Evolutionary conservation across 192 early-diverging fungal genomes (phyloP).

Genomic region (Rhizophagus clarus): DNA sequence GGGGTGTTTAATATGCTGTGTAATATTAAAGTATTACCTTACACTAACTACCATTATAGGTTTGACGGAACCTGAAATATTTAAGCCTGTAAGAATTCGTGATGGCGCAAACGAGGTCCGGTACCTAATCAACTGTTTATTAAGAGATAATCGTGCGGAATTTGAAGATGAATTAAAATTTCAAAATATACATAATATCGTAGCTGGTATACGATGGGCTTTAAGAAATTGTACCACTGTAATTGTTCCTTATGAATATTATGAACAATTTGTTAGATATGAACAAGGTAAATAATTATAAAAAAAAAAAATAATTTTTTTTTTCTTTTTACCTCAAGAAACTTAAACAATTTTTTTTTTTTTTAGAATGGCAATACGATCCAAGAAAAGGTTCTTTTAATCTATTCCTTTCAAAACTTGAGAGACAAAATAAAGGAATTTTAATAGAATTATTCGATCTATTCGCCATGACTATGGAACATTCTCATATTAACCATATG

Average conservation of each 20-base stretch:
- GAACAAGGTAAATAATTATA: slow-evolving; percentile 19
- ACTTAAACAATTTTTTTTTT: no score
- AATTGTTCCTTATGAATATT: slow-evolving; percentile 22
- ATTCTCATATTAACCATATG: slow-evolving; percentile 31
- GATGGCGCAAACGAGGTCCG: slow-evolving; percentile 23
- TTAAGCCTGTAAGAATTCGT: slow-evolving; percentile 2
- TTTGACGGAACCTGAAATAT: slow-evolving; percentile 24
- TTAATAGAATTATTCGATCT: slow-evolving; percentile 19
- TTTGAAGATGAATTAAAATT: slow-evolving; percentile 15
- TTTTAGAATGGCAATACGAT: slow-evolving; percentile 30
- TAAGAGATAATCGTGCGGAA: slow-evolving; percentile 13
- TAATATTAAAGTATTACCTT: no score
- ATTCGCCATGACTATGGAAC: slow-evolving; percentile 5
- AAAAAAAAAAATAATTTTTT: no score
- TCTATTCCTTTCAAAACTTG: slow-evolving; percentile 15
- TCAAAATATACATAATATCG: slow-evolving; percentile 31
- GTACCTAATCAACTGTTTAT: slow-evolving; percentile 25
- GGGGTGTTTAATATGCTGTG: not conserved
- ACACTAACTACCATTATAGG: not conserved
- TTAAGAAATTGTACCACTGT: slow-evolving; percentile 3
- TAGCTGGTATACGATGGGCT: slow-evolving; percentile 20
- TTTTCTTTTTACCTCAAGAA: no score
- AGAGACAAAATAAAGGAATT: slow-evolving; percentile 6
- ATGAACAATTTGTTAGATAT: slow-evolving; percentile 28
- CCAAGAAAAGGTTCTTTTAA: slow-evolving; percentile 23